phyloP scores from a whole-genome alignment of 257 asterid species.

The Buddleja alternifolia region DNA sequence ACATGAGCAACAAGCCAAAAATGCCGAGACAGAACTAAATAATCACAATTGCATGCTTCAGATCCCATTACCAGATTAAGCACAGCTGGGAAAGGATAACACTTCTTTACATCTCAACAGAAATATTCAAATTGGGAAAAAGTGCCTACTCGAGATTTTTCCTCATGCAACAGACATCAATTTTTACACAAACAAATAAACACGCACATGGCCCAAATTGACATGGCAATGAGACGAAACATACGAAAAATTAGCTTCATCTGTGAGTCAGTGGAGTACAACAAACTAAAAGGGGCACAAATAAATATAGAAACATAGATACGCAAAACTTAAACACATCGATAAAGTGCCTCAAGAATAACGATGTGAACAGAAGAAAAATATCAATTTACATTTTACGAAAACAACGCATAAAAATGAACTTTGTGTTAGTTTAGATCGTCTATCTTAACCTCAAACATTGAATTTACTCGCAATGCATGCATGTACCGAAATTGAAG shows the following conservation, averaged over 20 bases:
- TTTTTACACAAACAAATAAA: background rate
- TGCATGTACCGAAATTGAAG: constrained; percentile 12
- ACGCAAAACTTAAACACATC: constrained; percentile 14
- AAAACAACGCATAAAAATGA: background rate
- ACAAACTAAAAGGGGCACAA: background rate
- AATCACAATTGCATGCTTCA: background rate
- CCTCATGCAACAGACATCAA: background rate
- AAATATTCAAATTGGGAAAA: background rate
- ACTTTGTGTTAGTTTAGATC: background rate
- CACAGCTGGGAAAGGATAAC: background rate
- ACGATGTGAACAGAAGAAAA: background rate
- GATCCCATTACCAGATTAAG: background rate
- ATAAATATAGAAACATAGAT: background rate
- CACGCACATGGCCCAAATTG: background rate
- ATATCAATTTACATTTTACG: background rate
- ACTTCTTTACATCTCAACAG: too few species aligned
- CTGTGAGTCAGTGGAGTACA: background rate
- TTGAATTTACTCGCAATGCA: background rate
- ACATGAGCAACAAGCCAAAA: background rate
- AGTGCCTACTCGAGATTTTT: background rate
- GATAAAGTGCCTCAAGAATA: background rate
- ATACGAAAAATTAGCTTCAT: constrained; percentile 6
- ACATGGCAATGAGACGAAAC: background rate
- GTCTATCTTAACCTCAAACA: background rate
- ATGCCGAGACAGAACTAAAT: background rate